Percentiles rank a stretch among this genome's conserved stretches.
These are phyloP conservation scores for Cytospora paraplurivora DNA, from an alignment of 2,329 filamentous ascomycete species.

Conservation along the genomic window DNA sequence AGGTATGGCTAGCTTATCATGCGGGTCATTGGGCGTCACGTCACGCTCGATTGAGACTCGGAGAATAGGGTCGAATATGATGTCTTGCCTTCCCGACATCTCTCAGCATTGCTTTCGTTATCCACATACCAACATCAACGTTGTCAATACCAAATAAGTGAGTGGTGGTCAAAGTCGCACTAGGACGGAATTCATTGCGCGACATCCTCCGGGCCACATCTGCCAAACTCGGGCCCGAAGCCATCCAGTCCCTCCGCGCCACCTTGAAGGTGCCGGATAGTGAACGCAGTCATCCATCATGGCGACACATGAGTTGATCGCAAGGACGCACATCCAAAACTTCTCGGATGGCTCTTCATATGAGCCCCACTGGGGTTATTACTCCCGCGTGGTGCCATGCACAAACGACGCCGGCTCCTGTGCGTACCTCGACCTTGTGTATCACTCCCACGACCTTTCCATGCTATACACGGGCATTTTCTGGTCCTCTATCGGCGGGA, in stretches of 20 bases:
- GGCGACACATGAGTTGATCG: conserved; percentile 29
- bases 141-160: neutral
- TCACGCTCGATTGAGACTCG: neutral
- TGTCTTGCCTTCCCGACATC: neutral
- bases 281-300: conserved; percentile 15
- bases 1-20: neutral
- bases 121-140: neutral
- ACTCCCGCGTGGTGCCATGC: conserved; percentile 48
- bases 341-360: conserved; percentile 36
- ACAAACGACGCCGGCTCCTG: conserved; percentile 50
- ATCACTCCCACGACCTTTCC: conserved; percentile 49
- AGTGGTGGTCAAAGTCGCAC: neutral
- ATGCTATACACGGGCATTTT: conserved; percentile 55
- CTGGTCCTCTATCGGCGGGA: conserved; percentile 49
- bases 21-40: neutral
- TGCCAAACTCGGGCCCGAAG: neutral
- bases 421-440: conserved; percentile 54
- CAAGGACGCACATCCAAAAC: conserved; percentile 45
- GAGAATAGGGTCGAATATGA: neutral
- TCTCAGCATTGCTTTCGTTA: neutral
- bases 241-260: neutral
- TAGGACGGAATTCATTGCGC: neutral
- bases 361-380: conserved; percentile 51
- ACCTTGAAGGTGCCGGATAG: neutral
- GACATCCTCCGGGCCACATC: neutral